These are phyloP conservation scores for Scytalidium sp. DNA, from an alignment of 2,329 filamentous ascomycete species.

Conservation along the genomic window DNA sequence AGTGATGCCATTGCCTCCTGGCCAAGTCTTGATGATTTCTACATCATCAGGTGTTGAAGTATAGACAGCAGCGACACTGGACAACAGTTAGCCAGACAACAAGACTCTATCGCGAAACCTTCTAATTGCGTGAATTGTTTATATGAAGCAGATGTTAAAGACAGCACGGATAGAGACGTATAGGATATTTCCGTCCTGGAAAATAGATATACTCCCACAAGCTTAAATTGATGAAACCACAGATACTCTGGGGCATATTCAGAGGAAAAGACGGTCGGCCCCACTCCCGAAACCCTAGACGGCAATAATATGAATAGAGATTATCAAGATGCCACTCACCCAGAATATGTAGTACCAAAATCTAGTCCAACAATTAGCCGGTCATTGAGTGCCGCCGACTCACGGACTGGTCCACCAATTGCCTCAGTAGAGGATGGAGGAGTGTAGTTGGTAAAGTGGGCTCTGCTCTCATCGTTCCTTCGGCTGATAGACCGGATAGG, in stretches of 20 bases:
- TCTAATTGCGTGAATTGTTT: constrained; percentile 2
- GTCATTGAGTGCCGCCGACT: constrained; percentile 52
- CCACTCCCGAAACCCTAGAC: no score
- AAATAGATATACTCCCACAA: no score
- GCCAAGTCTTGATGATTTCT: constrained; percentile 83
- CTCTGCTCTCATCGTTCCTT: constrained; percentile 28
- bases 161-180: no score
- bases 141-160: neutral
- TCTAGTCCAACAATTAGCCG: constrained; percentile 75
- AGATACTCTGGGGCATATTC: no score
- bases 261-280: no score
- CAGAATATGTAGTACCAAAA: constrained; percentile 82
- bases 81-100: neutral
- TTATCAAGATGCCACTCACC: constrained; percentile 45
- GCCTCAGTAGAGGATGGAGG: constrained; percentile 57
- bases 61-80: constrained; percentile 68
- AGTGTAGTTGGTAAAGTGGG: constrained; percentile 37
- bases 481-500: constrained; percentile 23
- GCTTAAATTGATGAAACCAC: no score
- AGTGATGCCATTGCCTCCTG: constrained; percentile 81
- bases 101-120: neutral
- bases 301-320: no score
- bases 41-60: constrained; percentile 75
- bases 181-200: no score
- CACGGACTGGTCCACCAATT: constrained; percentile 57